Conservation (phyloP, 1,284 basidiomycete genomes). For the Ustilago trichophora region DNA sequence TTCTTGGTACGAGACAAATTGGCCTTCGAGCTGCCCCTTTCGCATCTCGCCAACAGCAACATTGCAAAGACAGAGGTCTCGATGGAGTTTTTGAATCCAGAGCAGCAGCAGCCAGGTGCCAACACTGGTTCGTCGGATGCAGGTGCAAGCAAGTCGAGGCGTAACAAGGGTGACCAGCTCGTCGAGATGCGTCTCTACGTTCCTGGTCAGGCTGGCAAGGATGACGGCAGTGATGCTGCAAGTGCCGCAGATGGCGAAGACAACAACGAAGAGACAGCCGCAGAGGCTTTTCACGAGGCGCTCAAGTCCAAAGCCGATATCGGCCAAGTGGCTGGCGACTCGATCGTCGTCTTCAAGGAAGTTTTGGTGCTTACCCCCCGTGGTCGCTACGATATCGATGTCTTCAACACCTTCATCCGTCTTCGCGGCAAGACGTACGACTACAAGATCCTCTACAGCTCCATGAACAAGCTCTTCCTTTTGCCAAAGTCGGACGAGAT, state of each 20-base stretch:
- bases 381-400: conserved; percentile 96
- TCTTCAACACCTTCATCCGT: conserved; percentile 93
- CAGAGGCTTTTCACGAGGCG: conserved; percentile 93
- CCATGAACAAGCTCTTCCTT: conserved; percentile 89
- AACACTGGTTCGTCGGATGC: conserved; percentile 63
- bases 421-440: conserved; percentile 98
- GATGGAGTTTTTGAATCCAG: conserved; percentile 81
- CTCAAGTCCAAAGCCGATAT: conserved; percentile 98
- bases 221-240: conserved; percentile 67
- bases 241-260: conserved; percentile 71
- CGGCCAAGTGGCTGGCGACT: conserved; percentile 88
- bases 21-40: conserved; percentile 89
- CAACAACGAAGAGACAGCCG: conserved; percentile 76
- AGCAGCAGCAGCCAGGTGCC: conserved; percentile 64
- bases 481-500: conserved; percentile 93
- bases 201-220: conserved; percentile 76
- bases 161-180: conserved; percentile 73
- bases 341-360: conserved; percentile 94
- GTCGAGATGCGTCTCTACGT: conserved; percentile 97
- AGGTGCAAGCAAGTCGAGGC: conserved; percentile 42
- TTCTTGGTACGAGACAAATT: conserved; percentile 91
- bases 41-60: conserved; percentile 92
- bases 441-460: conserved; percentile 93
- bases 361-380: conserved; percentile 93
- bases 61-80: conserved; percentile 98